A percentile compares a stretch with the other conserved stretches of the same genome.
Conservation (phyloP, 768 basidiomycete genomes). For the Serendipita sp. region DNA sequence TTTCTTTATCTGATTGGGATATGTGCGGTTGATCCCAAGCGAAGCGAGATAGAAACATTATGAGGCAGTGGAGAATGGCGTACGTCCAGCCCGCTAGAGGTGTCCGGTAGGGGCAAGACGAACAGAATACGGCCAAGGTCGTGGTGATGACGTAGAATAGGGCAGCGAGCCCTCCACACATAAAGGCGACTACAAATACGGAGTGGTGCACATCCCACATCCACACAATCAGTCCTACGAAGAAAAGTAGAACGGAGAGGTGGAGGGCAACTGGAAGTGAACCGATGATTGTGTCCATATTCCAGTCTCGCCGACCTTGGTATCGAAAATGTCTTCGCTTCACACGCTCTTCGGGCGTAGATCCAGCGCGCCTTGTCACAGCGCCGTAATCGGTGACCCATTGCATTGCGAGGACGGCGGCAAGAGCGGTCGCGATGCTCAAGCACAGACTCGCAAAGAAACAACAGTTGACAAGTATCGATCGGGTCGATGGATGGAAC, state of each 20-base stretch:
- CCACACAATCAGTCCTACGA: not conserved
- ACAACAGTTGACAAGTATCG: not conserved
- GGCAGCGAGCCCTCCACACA: not conserved
- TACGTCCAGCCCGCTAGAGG: not conserved
- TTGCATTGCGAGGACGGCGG: not conserved
- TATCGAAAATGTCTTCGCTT: not conserved
- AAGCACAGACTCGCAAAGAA: not conserved
- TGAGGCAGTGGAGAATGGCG: not conserved
- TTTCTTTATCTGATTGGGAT: too few species aligned
- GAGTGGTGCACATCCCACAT: not conserved
- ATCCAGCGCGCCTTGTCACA: not conserved
- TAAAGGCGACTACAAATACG: not conserved
- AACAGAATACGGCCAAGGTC: not conserved
- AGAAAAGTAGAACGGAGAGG: not conserved
- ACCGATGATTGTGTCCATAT: not conserved
- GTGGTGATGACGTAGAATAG: not conserved
- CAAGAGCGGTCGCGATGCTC: not conserved
- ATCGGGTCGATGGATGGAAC: not conserved
- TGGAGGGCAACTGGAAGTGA: not conserved
- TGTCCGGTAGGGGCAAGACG: not conserved
- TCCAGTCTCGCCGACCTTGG: not conserved
- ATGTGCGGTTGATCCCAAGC: too few species aligned
- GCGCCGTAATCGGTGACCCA: not conserved
- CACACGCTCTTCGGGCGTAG: not conserved
- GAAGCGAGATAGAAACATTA: too few species aligned